Evolutionary conservation across 129 eudicot genomes (phyloP).

Genomic region (Flaveria brownii): DNA sequence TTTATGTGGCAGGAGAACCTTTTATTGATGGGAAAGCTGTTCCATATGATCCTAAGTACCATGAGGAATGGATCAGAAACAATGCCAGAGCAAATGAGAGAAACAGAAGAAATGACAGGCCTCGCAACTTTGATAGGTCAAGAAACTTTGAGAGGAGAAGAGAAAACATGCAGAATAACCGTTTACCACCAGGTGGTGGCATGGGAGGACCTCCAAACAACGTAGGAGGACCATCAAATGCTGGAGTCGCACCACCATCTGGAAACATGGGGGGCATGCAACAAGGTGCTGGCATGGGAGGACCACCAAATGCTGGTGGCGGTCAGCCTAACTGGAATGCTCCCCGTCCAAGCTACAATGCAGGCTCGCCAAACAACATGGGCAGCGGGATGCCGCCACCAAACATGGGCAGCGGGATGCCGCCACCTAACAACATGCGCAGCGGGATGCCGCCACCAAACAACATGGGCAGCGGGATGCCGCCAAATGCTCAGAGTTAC

Average conservation of each 20-base stretch:
- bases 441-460: too few relatives aligned
- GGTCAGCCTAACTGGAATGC: slow-evolving; percentile 42
- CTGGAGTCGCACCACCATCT: slow-evolving; percentile 37
- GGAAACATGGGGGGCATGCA: slow-evolving; percentile 41
- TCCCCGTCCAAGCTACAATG: slow-evolving; percentile 27
- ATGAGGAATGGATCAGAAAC: slow-evolving; percentile 98
- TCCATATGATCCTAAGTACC: slow-evolving; percentile 95
- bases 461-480: too few relatives aligned
- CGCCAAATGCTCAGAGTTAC: too few relatives aligned
- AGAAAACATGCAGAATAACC: slow-evolving; percentile 52
- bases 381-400: slow-evolving; percentile 30
- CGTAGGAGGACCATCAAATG: slow-evolving; percentile 39
- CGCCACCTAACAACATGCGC: neutral
- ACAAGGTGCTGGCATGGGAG: slow-evolving; percentile 31
- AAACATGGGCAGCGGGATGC: slow-evolving; percentile 32
- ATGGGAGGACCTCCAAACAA: slow-evolving; percentile 41
- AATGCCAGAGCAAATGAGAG: slow-evolving; percentile 85
- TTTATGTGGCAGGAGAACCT: slow-evolving; percentile 71
- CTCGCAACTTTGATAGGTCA: slow-evolving; percentile 82
- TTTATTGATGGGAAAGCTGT: slow-evolving; percentile 87
- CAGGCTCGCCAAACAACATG: slow-evolving; percentile 45
- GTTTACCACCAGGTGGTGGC: slow-evolving; percentile 32
- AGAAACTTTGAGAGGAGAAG: slow-evolving; percentile 82
- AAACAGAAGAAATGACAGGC: slow-evolving; percentile 85
- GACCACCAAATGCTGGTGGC: slow-evolving; percentile 33